phyloP scores from a whole-genome alignment of 129 eudicot genomes.

The Glebionis coronaria region DNA sequence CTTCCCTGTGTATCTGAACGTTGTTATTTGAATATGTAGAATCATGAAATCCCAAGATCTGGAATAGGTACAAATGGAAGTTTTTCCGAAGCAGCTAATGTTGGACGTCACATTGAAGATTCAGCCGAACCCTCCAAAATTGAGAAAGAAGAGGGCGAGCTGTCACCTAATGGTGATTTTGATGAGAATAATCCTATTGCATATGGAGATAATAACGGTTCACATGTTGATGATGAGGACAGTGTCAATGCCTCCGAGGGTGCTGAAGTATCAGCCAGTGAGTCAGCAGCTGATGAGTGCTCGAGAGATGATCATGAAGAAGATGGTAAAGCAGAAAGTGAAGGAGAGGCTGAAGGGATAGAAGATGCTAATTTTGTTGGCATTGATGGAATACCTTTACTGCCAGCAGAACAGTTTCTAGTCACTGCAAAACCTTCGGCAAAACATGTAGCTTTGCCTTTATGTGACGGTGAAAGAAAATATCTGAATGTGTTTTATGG shows the following conservation, averaged over 20 bases:
- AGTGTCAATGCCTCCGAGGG: constrained; percentile 80
- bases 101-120: constrained; percentile 1
- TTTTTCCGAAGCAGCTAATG: too few species aligned
- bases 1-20: not conserved
- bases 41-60: constrained; percentile 38
- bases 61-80: constrained; percentile 32
- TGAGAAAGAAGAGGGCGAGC: constrained; percentile 98
- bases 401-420: constrained; percentile 52
- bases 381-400: constrained; percentile 37
- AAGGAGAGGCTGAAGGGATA: constrained; percentile 82
- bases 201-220: constrained; percentile 38
- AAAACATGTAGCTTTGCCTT: constrained; percentile 52
- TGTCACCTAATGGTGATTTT: constrained; percentile 79
- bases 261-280: constrained; percentile 84
- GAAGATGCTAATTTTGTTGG: constrained; percentile 52
- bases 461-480: constrained; percentile 39
- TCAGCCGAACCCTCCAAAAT: constrained; percentile 48
- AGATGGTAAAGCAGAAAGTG: constrained; percentile 91
- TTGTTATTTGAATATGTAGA: constrained; percentile 31
- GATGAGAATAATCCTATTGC: constrained; percentile 63
- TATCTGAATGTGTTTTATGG: constrained; percentile 71
- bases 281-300: constrained; percentile 86
- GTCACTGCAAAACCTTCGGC: constrained; percentile 64
- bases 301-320: constrained; percentile 78
- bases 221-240: constrained; percentile 87